These are phyloP conservation scores for Pelagomonas calceolata DNA, from an alignment of 108 stramenopile species.

Conservation along the genomic window DNA sequence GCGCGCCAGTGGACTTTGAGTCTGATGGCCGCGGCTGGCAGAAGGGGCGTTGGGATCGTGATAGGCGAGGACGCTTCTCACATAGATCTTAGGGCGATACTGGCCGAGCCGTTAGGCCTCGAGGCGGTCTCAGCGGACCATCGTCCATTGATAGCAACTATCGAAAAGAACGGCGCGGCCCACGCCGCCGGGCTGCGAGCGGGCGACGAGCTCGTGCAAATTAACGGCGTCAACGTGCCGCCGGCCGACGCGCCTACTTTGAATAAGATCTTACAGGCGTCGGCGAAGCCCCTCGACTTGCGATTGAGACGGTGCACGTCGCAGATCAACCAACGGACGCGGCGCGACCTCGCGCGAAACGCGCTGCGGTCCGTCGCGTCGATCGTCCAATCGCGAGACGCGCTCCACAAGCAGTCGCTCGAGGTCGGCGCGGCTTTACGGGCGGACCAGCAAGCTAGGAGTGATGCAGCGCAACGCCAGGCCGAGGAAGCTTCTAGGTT, in stretches of 20 bases:
- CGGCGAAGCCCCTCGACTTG: neutral
- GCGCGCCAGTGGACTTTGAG: neutral
- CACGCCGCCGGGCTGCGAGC: neutral
- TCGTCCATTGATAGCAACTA: neutral
- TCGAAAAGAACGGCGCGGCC: neutral
- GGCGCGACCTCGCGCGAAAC: neutral
- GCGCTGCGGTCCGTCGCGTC: too few relatives aligned
- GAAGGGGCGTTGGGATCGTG: neutral
- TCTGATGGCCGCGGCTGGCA: neutral
- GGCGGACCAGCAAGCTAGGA: neutral
- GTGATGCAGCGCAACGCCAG: neutral
- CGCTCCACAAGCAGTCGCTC: neutral
- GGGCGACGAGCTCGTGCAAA: neutral
- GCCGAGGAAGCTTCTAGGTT: neutral
- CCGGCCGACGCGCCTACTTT: neutral
- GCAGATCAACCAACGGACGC: neutral
- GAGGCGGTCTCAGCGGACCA: too few relatives aligned
- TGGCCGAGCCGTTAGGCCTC: neutral
- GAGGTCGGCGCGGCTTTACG: neutral
- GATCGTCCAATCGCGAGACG: neutral
- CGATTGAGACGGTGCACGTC: neutral
- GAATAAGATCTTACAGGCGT: neutral
- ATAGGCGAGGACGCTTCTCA: neutral
- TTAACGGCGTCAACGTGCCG: neutral
- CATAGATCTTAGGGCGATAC: neutral